Evolutionary conservation across 2,329 filamentous ascomycete genomes (phyloP), one percentile per base, ranked within the genome.

Genomic region (Cladosporium sp.): DNA sequence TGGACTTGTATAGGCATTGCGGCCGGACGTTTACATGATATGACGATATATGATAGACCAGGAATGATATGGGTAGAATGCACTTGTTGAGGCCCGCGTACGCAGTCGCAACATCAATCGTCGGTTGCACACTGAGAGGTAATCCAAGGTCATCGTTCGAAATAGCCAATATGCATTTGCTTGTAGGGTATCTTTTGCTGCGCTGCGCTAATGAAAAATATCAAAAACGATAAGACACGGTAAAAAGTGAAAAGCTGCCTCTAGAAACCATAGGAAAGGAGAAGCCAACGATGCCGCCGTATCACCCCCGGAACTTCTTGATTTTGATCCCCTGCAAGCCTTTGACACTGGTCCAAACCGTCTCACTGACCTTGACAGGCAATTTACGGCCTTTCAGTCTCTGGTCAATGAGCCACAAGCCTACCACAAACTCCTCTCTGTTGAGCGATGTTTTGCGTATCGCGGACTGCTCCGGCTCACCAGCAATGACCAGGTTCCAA

Each of bases 371-470:
- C 71, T 85, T 86, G 16, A 84, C 80, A 0, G 92, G 91, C 23
- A 94, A 81, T 80, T 95, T 95, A 66, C 91, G 81, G 1, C 91
- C 92, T 69, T 90, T 87, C n/a, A 95, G 79, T 66, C 90, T 81
- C 81, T 93, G 91, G 75, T 95, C 91, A 39, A 95, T 86, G 58
- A 95, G 79, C 91, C 91, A 95, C 80, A 92, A 84, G 11, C 91
- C 91, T 1, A 94, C 91, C 0, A 95, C 89, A 75, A 95, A 95
- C 79, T 93, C 89, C 64, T 89, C 84, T 72, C 86, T 85, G 64
- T 79, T 81, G 63, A 95, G 78, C 16, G n/a, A 54, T 8, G 34
- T 21, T 7, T 14, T 46, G 7, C 7, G 56, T 21, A 30, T 25
- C 1, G 78, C 75, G 83, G 79, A 73, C 91, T 36, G 39, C 26